Percentiles rank a stretch among this genome's conserved stretches.
phyloP scores from a whole-genome alignment of 2,329 filamentous ascomycete genomes.

The Microascus cirrosus region DNA sequence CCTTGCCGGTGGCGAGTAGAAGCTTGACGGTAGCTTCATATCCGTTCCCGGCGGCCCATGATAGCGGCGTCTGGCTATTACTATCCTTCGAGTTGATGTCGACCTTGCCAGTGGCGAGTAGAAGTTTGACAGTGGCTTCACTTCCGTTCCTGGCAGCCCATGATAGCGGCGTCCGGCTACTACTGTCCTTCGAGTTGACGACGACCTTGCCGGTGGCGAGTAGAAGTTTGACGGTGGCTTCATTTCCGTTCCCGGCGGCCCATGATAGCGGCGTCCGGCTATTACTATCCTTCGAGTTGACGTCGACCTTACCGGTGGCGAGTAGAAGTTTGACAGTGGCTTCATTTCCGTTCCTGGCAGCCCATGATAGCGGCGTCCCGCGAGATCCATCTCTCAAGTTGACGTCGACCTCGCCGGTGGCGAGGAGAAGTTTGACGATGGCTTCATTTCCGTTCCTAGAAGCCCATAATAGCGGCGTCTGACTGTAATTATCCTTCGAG shows the following conservation, averaged over 20 bases:
- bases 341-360: neutral
- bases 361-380: neutral
- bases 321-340: neutral
- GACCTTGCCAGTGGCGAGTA: neutral
- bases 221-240: neutral
- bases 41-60: neutral
- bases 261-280: neutral
- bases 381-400: neutral
- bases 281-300: slow-evolving; percentile 8
- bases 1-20: neutral
- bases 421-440: too few relatives aligned
- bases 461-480: too few relatives aligned
- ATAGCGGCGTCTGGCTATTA: neutral
- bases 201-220: neutral
- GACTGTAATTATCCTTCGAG: too few relatives aligned
- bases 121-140: neutral
- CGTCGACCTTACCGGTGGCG: neutral
- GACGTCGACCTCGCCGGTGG: too few relatives aligned
- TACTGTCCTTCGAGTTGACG: neutral
- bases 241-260: neutral
- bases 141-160: neutral
- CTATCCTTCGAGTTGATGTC: slow-evolving; percentile 4
- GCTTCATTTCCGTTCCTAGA: too few relatives aligned
- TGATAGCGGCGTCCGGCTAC: neutral
- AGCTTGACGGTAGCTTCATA: neutral